Conservation (phyloP, 306 rosid genomes). For the Vicia sativa region DNA sequence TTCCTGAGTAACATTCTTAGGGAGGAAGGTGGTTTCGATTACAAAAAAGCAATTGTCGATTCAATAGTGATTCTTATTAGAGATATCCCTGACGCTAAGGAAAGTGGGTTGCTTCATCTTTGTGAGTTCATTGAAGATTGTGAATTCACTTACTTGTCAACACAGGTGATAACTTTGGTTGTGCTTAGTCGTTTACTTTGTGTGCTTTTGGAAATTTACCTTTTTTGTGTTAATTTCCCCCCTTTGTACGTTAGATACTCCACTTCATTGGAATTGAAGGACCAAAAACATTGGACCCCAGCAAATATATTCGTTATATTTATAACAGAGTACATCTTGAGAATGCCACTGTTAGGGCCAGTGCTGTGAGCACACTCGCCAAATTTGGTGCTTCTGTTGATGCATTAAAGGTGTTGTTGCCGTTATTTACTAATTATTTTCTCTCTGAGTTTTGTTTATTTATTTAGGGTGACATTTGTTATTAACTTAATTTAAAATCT, state of each 20-base stretch:
- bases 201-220: conserved; percentile 21
- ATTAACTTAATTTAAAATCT: conserved; percentile 30
- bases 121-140: conserved; percentile 99
- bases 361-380: conserved; percentile 98
- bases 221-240: conserved; percentile 29
- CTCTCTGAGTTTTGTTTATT: conserved; percentile 21
- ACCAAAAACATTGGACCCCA: conserved; percentile 96
- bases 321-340: conserved; percentile 98
- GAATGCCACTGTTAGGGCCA: conserved; percentile 95
- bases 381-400: conserved; percentile 95
- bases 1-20: conserved; percentile 97
- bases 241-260: conserved; percentile 61
- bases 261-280: conserved; percentile 98
- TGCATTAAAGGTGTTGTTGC: conserved; percentile 63
- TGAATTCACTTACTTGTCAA: conserved; percentile 96
- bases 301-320: conserved; percentile 93
- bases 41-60: conserved; percentile 97
- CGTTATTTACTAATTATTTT: conserved; percentile 27
- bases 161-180: conserved; percentile 81
- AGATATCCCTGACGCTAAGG: conserved; percentile 97
- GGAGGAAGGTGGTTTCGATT: conserved; percentile 99
- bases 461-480: conserved; percentile 24
- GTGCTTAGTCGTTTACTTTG: conserved; percentile 25
- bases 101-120: conserved; percentile 95
- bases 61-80: conserved; percentile 95